Evolutionary conservation across 208 protist genomes (phyloP).

Genomic region (Acanthamoeba triangularis): DNA sequence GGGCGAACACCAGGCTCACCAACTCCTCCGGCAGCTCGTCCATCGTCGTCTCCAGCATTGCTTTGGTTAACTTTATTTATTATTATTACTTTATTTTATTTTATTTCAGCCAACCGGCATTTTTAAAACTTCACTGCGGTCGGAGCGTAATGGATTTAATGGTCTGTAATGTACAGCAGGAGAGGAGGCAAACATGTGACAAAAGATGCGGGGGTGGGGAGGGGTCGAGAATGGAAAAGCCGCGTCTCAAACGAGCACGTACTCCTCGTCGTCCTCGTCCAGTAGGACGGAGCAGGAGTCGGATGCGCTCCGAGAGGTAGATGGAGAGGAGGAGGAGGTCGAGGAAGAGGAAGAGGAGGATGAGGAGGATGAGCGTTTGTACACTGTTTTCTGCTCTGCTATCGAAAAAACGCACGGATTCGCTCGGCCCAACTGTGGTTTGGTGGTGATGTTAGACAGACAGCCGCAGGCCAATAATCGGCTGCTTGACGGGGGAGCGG

Average conservation of each 20-base stretch:
- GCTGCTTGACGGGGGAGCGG: background rate
- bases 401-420: slow-evolving; percentile 40
- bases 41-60: no score
- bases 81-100: no score
- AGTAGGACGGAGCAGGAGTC: background rate
- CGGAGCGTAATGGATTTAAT: no score
- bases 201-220: background rate
- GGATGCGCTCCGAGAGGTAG: background rate
- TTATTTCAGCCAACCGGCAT: no score
- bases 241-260: slow-evolving; percentile 19
- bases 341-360: slow-evolving; percentile 41
- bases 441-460: background rate
- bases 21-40: no score
- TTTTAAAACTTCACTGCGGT: no score
- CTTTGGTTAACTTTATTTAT: no score
- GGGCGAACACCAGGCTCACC: no score
- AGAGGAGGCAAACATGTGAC: background rate
- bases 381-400: slow-evolving; percentile 6
- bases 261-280: slow-evolving; percentile 27
- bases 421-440: background rate
- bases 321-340: background rate
- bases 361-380: slow-evolving; percentile 15
- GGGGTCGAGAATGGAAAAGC: background rate
- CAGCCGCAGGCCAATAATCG: background rate
- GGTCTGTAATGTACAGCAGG: slow-evolving; percentile 17